A percentile compares a stretch with the other conserved stretches of the same genome.
Evolutionary conservation across 2,329 filamentous ascomycete genomes (phyloP).

Genomic region (Plenodomus tracheiphilus): DNA sequence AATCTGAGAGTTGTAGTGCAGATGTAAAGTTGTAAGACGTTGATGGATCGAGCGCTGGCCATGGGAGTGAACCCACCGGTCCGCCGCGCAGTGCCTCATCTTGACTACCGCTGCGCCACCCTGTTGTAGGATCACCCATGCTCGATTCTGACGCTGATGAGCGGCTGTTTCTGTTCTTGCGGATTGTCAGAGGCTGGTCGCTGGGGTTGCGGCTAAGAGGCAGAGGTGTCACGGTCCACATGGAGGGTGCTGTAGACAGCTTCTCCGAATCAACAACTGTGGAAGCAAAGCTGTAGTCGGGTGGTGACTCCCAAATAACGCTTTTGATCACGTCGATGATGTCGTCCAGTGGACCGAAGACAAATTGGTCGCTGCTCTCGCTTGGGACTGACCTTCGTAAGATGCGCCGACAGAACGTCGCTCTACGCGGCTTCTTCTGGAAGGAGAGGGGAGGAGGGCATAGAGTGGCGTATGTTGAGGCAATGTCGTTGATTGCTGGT

Average conservation of each 20-base stretch:
- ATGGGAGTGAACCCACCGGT: slow-evolving; percentile 11
- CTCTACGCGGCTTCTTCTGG: slow-evolving; percentile 31
- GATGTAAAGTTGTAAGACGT: background rate
- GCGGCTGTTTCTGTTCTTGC: slow-evolving; percentile 36
- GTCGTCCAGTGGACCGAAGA: slow-evolving; percentile 36
- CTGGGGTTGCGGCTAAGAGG: slow-evolving; percentile 35
- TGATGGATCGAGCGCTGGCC: slow-evolving; percentile 15
- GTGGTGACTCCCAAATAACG: slow-evolving; percentile 30
- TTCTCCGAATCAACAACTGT: slow-evolving; percentile 17
- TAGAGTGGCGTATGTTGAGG: slow-evolving; percentile 18
- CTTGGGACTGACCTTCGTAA: slow-evolving; percentile 25
- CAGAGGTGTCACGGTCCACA: slow-evolving; percentile 30
- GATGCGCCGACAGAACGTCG: slow-evolving; percentile 30
- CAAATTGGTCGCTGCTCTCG: slow-evolving; percentile 7
- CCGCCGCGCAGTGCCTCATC: slow-evolving; percentile 6
- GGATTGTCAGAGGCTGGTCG: slow-evolving; percentile 36
- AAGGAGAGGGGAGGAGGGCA: slow-evolving; percentile 36
- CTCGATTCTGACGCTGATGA: slow-evolving; percentile 35
- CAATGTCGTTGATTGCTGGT: slow-evolving; percentile 7
- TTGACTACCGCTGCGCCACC: slow-evolving; percentile 17
- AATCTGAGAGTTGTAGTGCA: background rate
- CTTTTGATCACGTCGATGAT: slow-evolving; percentile 40
- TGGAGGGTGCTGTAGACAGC: slow-evolving; percentile 20
- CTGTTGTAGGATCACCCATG: slow-evolving; percentile 15
- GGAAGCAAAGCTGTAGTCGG: slow-evolving; percentile 11